Evolutionary conservation across 768 basidiomycete species (phyloP).

Genomic region (Auricularia sp.): DNA sequence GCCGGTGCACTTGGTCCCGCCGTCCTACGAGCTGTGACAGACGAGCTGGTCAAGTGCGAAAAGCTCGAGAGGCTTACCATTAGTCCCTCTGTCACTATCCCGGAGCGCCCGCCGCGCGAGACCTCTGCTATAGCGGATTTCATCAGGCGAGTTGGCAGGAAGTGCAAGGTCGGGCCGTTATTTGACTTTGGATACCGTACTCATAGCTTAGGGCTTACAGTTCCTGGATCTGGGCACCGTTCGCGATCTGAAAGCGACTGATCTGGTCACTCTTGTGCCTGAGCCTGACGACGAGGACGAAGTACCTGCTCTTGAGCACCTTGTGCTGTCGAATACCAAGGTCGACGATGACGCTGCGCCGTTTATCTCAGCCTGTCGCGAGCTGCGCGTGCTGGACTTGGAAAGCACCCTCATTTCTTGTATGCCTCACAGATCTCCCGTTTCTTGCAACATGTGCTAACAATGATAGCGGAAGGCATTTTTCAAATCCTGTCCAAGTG

Average conservation of each 20-base stretch:
- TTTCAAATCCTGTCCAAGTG: slow-evolving; percentile 52
- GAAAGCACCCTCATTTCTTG: slow-evolving; percentile 52
- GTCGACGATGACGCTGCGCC: slow-evolving; percentile 47
- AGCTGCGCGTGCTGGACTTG: slow-evolving; percentile 39
- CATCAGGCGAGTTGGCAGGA: slow-evolving; percentile 42
- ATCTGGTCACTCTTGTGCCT: slow-evolving; percentile 41
- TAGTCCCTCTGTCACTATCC: too few species aligned
- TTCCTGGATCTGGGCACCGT: slow-evolving; percentile 50
- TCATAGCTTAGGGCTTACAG: slow-evolving; percentile 23
- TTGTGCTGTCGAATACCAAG: slow-evolving; percentile 49
- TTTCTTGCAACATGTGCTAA: neutral
- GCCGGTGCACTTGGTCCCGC: slow-evolving; percentile 43
- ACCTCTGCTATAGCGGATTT: slow-evolving; percentile 34
- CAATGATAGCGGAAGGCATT: slow-evolving; percentile 37
- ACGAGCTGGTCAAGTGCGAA: too few species aligned
- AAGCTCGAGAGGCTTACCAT: too few species aligned
- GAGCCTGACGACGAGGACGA: slow-evolving; percentile 17
- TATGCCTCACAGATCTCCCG: slow-evolving; percentile 19
- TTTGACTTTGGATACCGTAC: slow-evolving; percentile 8
- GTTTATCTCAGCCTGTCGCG: slow-evolving; percentile 42
- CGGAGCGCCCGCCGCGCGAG: slow-evolving; percentile 12
- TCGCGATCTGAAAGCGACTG: slow-evolving; percentile 36
- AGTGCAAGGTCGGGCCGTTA: slow-evolving; percentile 36
- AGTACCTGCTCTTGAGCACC: slow-evolving; percentile 29
- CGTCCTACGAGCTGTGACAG: slow-evolving; percentile 30